Evolutionary conservation across 768 basidiomycete species (phyloP), one percentile per base, ranked within the genome.

Genomic region (Lactifluus volemus): DNA sequence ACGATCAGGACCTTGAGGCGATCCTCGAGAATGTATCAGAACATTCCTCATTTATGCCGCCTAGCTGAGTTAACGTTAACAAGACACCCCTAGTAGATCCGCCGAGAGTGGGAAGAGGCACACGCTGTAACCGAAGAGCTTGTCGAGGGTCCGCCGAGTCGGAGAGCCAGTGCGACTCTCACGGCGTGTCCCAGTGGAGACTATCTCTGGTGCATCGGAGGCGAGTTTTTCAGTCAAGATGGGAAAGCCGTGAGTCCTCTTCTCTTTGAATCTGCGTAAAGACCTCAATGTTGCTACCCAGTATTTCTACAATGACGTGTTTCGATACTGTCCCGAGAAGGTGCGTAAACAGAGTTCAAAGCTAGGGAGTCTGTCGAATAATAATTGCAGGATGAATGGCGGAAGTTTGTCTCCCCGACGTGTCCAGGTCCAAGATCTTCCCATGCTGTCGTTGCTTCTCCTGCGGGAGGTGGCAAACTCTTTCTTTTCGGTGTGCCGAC

Each of bases 251-350:
- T 90, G 64, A 49, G 80, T 70, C 34, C n/a, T 29, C 50, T 51
- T 54, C 58, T 59, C 34, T 36, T 29, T 32, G 6, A 47, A 30
- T 53, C 42, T 36, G 49, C 55, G 21, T 15, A 21, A 11, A n/a
- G n/a, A 44, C 10, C 12, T 42, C n/a, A 5, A 54, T 41, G 45
- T 44, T 17, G 9, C 25, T 49, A 48, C 4, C 8, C 14, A 90
- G 88, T 82, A 91, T 69, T 91, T 92, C 72, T 93, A 92, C 73
- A 89, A 86, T 65, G 92, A 94, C 66, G 84, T 92, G 0, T 94
- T 86, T 71, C 79, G 93, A 21, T 95, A 95, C 71, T 80, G 85
- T 0, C 89, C 92, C 0, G 89, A 91, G 41, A 92, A 92, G 77
- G 84, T 82, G 38, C 15, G 72, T 62, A 39, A 25, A 47, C 9